phyloP scores from a whole-genome alignment of 495 filamentous ascomycete genomes.

The Paragyromitra xinjiangensis region DNA sequence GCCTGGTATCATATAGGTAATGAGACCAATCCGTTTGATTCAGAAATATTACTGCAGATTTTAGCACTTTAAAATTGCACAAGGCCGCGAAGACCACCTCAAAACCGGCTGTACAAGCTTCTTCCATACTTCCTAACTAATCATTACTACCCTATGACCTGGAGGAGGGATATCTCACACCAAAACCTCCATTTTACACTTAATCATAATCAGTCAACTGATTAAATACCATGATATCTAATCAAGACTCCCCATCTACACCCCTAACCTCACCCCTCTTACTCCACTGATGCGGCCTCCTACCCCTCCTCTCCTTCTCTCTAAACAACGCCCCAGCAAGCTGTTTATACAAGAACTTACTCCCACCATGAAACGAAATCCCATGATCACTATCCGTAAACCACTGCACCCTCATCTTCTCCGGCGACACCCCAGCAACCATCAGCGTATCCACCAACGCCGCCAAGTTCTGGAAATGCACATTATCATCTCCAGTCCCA shows the following conservation, averaged over 20 bases:
- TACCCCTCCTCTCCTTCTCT: constrained; percentile 61
- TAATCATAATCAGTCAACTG: neutral
- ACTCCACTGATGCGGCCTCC: constrained; percentile 61
- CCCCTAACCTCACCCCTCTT: constrained; percentile 18
- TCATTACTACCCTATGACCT: no score
- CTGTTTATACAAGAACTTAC: constrained; percentile 64
- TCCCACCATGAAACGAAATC: constrained; percentile 63
- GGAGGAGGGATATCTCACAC: neutral
- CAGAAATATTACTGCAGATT: neutral
- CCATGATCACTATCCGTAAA: constrained; percentile 68
- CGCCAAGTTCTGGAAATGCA: constrained; percentile 68
- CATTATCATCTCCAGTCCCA: constrained; percentile 69
- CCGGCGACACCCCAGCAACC: constrained; percentile 62
- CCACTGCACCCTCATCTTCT: constrained; percentile 64
- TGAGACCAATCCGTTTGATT: neutral
- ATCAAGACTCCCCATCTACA: neutral
- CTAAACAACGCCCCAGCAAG: constrained; percentile 62
- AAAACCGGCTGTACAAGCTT: no score
- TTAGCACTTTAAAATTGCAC: neutral
- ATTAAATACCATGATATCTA: neutral
- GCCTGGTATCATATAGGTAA: neutral
- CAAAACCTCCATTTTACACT: neutral
- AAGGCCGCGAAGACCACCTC: neutral
- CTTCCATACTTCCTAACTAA: no score
- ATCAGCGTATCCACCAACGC: constrained; percentile 65